Percentiles rank a stretch among this genome's conserved stretches.
Evolutionary conservation across 139 green algal genomes (phyloP).

Genomic region (Nannochloris sp.): DNA sequence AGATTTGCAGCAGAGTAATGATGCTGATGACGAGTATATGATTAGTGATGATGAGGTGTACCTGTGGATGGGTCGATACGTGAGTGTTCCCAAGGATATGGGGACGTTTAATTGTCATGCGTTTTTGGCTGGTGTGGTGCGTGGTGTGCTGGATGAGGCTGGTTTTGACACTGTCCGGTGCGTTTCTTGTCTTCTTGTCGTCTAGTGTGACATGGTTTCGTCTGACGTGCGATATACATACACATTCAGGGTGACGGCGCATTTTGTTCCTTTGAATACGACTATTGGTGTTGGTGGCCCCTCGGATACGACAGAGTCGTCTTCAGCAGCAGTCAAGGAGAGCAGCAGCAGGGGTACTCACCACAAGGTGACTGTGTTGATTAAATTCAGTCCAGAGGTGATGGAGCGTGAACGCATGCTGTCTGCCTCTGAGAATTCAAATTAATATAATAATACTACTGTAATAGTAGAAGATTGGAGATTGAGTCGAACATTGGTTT

Average conservation of each 20-base stretch:
- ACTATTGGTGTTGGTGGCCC: too few species aligned
- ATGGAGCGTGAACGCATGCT: conserved; percentile 53
- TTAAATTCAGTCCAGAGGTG: conserved; percentile 74
- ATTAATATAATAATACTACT: too few species aligned
- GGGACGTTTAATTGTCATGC: conserved; percentile 78
- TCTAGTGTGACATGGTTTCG: background rate
- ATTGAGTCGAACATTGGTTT: too few species aligned
- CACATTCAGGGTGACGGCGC: conserved; percentile 66
- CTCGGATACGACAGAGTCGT: too few species aligned
- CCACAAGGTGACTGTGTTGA: conserved; percentile 59
- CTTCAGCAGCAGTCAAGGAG: too few species aligned
- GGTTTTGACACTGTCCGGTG: conserved; percentile 75
- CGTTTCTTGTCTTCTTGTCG: background rate
- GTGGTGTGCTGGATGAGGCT: conserved; percentile 76
- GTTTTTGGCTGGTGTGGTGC: conserved; percentile 87
- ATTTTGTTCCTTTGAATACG: conserved; percentile 47
- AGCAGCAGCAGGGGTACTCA: too few species aligned
- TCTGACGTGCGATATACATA: background rate
- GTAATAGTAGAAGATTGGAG: too few species aligned
- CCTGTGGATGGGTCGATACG: conserved; percentile 76
- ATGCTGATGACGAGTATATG: conserved; percentile 94
- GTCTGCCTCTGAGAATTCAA: background rate
- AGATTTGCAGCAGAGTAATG: conserved; percentile 91
- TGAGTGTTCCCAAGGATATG: conserved; percentile 88
- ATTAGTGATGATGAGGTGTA: conserved; percentile 78